These are phyloP conservation scores for Diaporthe batatas DNA, from an alignment of 2,329 filamentous ascomycete species.

Conservation along the genomic window DNA sequence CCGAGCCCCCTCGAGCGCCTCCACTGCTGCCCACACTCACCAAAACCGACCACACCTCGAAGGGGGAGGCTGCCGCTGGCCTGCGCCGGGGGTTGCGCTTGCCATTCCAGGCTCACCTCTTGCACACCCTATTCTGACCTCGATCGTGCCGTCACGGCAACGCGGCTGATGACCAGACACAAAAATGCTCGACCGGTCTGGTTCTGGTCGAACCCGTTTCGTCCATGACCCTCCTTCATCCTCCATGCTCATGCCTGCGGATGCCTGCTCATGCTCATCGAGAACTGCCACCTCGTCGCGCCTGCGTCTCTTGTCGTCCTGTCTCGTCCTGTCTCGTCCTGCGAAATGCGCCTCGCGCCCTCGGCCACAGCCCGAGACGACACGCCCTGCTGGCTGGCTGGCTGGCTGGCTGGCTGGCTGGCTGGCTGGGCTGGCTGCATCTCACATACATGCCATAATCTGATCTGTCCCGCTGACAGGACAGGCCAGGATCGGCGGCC, in stretches of 20 bases:
- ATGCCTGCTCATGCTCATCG: neutral
- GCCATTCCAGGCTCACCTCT: constrained; percentile 18
- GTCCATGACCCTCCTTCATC: constrained; percentile 15
- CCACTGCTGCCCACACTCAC: no score
- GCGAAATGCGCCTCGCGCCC: neutral
- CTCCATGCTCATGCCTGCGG: neutral
- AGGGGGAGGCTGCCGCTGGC: neutral
- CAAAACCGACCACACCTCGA: no score
- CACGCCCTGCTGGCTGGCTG: no score
- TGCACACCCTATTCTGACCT: neutral
- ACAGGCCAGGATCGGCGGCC: constrained; percentile 31
- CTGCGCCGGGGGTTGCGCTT: no score
- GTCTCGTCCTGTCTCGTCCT: neutral
- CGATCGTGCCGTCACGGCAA: constrained; percentile 25
- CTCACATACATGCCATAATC: constrained; percentile 20
- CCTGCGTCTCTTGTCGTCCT: neutral
- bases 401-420: no score
- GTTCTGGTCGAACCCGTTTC: neutral
- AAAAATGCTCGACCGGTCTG: constrained; percentile 32
- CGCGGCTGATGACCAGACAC: constrained; percentile 25
- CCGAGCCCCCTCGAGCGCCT: neutral
- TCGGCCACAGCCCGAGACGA: neutral
- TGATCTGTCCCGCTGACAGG: constrained; percentile 28
- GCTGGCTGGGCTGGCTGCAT: no score
- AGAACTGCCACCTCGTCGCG: constrained; percentile 13